Evolutionary conservation across 2,329 filamentous ascomycete species (phyloP).

Genomic region (Conoideocrella luteorostrata): DNA sequence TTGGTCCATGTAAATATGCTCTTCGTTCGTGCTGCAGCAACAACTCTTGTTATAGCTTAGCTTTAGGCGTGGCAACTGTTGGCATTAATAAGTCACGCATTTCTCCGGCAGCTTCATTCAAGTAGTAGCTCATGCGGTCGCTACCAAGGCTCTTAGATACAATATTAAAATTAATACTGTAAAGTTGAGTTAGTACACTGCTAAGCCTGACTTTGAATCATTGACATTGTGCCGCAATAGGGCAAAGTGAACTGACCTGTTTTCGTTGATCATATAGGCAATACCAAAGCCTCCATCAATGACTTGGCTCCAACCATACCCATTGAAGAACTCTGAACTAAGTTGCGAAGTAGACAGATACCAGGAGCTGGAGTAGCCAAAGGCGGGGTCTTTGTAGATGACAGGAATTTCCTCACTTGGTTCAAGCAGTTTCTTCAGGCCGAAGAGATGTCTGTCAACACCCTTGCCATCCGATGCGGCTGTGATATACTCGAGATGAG

Average conservation of each 20-base stretch:
- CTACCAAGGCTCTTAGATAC: slow-evolving; percentile 89
- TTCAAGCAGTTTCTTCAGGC: slow-evolving; percentile 82
- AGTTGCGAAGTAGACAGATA: slow-evolving; percentile 84
- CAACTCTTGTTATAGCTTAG: slow-evolving; percentile 64
- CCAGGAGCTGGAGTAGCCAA: slow-evolving; percentile 78
- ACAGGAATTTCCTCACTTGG: slow-evolving; percentile 74
- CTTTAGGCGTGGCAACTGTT: slow-evolving; percentile 71
- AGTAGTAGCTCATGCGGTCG: slow-evolving; percentile 89
- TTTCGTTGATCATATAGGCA: slow-evolving; percentile 99
- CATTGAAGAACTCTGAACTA: slow-evolving; percentile 96
- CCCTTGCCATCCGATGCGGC: slow-evolving; percentile 88
- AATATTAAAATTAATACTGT: slow-evolving; percentile 93
- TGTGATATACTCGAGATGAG: slow-evolving; percentile 84
- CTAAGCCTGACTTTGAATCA: background rate
- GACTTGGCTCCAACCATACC: slow-evolving; percentile 98
- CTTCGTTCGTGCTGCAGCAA: no score
- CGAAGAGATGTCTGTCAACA: slow-evolving; percentile 94
- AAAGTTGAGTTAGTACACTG: slow-evolving; percentile 7
- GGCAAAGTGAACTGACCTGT: slow-evolving; percentile 52
- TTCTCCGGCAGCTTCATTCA: slow-evolving; percentile 89
- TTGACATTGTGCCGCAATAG: background rate
- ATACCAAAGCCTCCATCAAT: slow-evolving; percentile 95
- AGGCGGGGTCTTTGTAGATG: slow-evolving; percentile 84
- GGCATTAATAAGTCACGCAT: slow-evolving; percentile 80
- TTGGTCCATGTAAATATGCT: no score